Base-by-base conservation (phyloP, 108 stramenopile species). In the Cyclotella kingstonii region DNA sequence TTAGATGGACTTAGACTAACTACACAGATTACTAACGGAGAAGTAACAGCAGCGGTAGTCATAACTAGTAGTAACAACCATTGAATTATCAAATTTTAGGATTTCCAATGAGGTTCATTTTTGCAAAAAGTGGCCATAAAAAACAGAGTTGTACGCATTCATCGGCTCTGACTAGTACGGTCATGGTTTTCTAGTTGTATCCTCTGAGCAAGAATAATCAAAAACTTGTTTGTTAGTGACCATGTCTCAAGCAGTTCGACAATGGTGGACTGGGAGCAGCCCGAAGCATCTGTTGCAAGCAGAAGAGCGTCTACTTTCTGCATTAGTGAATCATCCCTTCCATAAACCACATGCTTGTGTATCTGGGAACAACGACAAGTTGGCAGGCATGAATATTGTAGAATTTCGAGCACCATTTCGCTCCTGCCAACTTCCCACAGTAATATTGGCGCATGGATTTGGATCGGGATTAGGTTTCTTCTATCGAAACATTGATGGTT, bases 391-490 rank as follows among this genome's bases (percentile, higher is more conserved):
- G 53, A 74, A 61, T 66, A 71, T 46, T 12, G 63, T n/a, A 30
- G 40, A 22, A 23, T 35, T 10, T 7, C 33, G 14, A 18, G 30
- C 45, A 57, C 45, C 43, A 31, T 9, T 29, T n/a, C 42, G 7
- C 14, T 11, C 11, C 34, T 12, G 27, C 11, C 38, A 21, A 15
- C 60, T 58, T 21, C 67, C 76, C 0, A 71, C 70, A 27, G 53
- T 67, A 2, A 38, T 79, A 30, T 41, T 79, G 19, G 56, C 78
- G 1, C 78, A 79, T 45, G 78, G 78, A 10, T 79, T 68, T 41
- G 78, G 78, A 11, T 73, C 72, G n/a, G 78, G 78, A 19, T 38
- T 69, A 14, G 66, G 66, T 1, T 79, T 79, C 50, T 79, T 79
- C 51, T 79, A 70, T 60, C 48, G 70, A 2, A 79, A 74, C 35